Base-by-base conservation (phyloP, 768 basidiomycete genomes). In the Tulasnella sp. region DNA sequence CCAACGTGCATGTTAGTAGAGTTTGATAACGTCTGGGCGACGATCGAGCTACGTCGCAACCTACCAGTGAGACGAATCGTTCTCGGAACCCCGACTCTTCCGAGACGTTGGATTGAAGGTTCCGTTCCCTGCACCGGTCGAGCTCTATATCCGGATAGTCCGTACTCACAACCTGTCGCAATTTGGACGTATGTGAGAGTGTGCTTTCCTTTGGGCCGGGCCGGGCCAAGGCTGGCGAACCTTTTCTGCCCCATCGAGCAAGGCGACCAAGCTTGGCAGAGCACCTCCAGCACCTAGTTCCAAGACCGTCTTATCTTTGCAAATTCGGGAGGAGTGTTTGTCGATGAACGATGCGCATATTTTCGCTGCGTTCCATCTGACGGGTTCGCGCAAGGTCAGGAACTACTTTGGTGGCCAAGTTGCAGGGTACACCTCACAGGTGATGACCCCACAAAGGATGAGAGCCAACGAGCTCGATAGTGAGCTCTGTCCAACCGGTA, bases 231-330 rank as follows among this genome's bases (percentile, higher is more conserved):
- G 35, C 40, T 10, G 23, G 48, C 86, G n/a, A 26, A 93, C 95
- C 82, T 88, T 89, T 55, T 83, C 82, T 0, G 95, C 95, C 0
- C 91, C 92, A 78, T 90, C 91, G 55, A 91, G 88, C 0, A 88
- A 89, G 0, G 91, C 86, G 2, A 96, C 88, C 9, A 99, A 86
- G 4, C 93, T 90, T 0, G 98, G 98, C 7, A 99, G 86, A 2
- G 91, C 97, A 0, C 94, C 96, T 0, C 96, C 98, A 0, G 98
- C 98, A 0, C 98, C 98, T 0, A 99, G 89, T 83, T 99, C 98
- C 1, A 98, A 86, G 0, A 98, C 90, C 35, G 81, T 83, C 46
- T 84, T 85, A 7, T 84, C 84, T 0, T 80, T 81, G 69, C 89
- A 90, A 0, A 91, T 80, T 0, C 61, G 26, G 9, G 86, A 83